Conservation (phyloP, 495 filamentous ascomycete genomes). For the Neurospora hispaniola region DNA sequence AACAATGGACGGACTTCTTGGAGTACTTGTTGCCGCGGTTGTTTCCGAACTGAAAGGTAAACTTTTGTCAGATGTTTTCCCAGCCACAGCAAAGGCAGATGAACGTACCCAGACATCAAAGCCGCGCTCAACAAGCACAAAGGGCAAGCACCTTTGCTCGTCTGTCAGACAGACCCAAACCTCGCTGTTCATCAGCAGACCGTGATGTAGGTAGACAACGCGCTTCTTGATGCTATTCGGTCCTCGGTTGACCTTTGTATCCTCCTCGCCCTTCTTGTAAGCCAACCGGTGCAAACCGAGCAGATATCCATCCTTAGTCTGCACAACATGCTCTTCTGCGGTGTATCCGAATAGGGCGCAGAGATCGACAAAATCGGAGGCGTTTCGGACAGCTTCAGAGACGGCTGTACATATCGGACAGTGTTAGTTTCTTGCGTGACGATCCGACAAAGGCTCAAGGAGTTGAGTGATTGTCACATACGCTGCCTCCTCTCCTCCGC, state of each 20-base stretch:
- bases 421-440: background rate
- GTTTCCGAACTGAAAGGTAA: conserved; percentile 59
- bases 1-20: conserved; percentile 71
- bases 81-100: background rate
- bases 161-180: conserved; percentile 95
- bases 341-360: conserved; percentile 83
- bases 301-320: conserved; percentile 88
- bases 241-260: conserved; percentile 60
- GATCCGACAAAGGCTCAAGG: background rate
- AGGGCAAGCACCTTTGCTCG: conserved; percentile 73
- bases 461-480: conserved; percentile 14
- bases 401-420: conserved; percentile 24
- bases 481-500: conserved; percentile 48
- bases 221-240: conserved; percentile 62
- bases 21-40: conserved; percentile 98
- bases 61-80: background rate
- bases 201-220: conserved; percentile 92
- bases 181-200: conserved; percentile 96
- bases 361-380: conserved; percentile 85
- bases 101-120: conserved; percentile 87
- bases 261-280: conserved; percentile 71
- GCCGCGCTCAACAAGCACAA: conserved; percentile 79
- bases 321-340: conserved; percentile 90
- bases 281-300: conserved; percentile 82
- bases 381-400: conserved; percentile 46